Evolutionary conservation across 768 basidiomycete genomes (phyloP), one percentile per base, ranked within the genome.

Genomic region (Termitomyces eurrhizus): DNA sequence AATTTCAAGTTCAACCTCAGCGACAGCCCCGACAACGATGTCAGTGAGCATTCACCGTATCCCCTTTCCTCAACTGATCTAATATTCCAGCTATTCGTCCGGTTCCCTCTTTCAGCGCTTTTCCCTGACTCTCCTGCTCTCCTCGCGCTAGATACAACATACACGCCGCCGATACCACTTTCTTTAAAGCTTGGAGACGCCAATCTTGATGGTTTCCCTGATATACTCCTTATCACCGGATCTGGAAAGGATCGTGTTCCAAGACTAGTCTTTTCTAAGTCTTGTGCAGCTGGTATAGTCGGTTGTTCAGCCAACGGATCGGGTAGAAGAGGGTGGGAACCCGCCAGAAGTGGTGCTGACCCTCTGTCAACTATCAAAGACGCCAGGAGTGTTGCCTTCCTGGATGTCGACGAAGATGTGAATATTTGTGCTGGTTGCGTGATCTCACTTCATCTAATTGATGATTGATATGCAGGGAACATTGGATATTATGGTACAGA

Each of bases 401-500:
- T 98, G 60, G 97, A 99, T 73, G 79, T 98, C 70, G 96, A 98
- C 66, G 97, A 98, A 72, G 95, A 99, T 73, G 95, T 95, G 68
- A 65, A 92, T 80, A 18, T 13, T 41, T 48, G 35, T 36, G 46
- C 42, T 54, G 2, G 41, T 26, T 48, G 51, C 39, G 54, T 37
- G 41, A 52, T 52, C 48, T 56, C 21, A 56, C 12, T 51, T 35
- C 42, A 45, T 24, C 37, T 49, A 48, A n/a, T 36, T 8, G 26
- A 16, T 66, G n/a, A 24, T 14, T 24, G 16, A 12, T 58, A 37
- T 16, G 16, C 66, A 98, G 92, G 96, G 96, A 0, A 81, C 81
- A 3, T 76, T 98, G 37, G 97, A 99, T 73, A 84, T 99, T n/a
- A 79, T 97, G 72, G 81, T 98, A 0, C 95, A 96, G 68, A 77